phyloP scores from a whole-genome alignment of 2,329 filamentous ascomycete species.

The Xylaria sp. region DNA sequence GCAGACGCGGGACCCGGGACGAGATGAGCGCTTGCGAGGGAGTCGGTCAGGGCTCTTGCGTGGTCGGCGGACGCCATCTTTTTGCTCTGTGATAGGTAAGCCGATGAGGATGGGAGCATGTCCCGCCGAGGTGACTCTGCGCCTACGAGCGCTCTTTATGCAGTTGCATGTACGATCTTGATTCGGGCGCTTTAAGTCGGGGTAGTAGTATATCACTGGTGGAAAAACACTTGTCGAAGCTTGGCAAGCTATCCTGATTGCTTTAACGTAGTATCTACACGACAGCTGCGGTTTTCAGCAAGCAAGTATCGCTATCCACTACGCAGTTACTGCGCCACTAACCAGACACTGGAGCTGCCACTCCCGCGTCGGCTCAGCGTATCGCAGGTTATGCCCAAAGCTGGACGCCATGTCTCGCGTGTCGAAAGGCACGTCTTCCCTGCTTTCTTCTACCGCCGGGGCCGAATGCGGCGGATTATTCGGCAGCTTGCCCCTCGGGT shows the following conservation, averaged over 20 bases:
- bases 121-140: neutral
- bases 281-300: no score
- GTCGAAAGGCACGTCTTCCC: conserved; percentile 34
- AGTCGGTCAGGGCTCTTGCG: conserved; percentile 30
- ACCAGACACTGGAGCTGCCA: neutral
- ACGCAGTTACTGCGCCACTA: neutral
- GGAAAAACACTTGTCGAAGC: neutral
- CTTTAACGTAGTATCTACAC: neutral
- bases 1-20: conserved; percentile 43
- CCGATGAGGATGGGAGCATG: neutral
- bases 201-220: neutral
- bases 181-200: neutral
- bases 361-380: conserved; percentile 28
- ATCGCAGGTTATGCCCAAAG: conserved; percentile 30
- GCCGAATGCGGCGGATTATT: conserved; percentile 49
- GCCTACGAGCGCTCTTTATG: neutral
- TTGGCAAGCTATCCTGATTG: neutral
- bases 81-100: neutral
- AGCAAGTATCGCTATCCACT: neutral
- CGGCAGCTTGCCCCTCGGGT: conserved; percentile 47
- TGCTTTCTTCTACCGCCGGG: conserved; percentile 40
- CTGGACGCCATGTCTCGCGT: conserved; percentile 28
- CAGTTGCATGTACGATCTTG: neutral
- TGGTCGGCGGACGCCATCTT: conserved; percentile 30
- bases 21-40: conserved; percentile 43